These are phyloP conservation scores for Ophiostoma sp. DNA, from an alignment of 2,329 filamentous ascomycete species.

Conservation along the genomic window DNA sequence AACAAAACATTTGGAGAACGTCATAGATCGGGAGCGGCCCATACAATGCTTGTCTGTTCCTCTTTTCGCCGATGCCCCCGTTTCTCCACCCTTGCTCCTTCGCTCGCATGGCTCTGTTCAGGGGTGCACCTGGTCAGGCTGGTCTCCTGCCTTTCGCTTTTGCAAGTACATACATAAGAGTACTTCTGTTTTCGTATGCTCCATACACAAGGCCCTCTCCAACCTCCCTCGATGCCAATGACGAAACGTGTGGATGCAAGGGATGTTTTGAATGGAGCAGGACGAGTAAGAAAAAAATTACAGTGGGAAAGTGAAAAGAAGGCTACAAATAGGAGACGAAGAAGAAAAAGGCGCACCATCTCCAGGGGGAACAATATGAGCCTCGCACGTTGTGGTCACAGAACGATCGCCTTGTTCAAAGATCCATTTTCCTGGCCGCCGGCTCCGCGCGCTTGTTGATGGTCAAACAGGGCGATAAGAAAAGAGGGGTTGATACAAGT, in stretches of 20 bases:
- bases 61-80: not conserved
- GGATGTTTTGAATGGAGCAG: not conserved
- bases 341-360: conserved; percentile 3
- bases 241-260: conserved; percentile 12
- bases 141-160: not conserved
- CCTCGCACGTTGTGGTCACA: not conserved
- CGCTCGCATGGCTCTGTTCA: not conserved
- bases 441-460: conserved; percentile 6
- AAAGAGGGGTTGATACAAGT: not conserved
- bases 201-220: not conserved
- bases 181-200: not conserved
- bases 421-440: conserved; percentile 8
- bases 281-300: not conserved
- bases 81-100: not conserved
- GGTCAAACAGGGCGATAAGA: conserved; percentile 2
- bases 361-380: not conserved
- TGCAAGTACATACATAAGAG: not conserved
- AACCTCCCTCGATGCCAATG: conserved; percentile 5
- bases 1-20: not conserved
- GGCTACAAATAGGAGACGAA: not conserved
- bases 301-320: not conserved
- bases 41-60: not conserved
- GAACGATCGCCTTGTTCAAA: not conserved
- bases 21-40: not conserved
- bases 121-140: not conserved